These are phyloP conservation scores for Tothia fuscella DNA, from an alignment of 2,329 filamentous ascomycete species.

Conservation along the genomic window DNA sequence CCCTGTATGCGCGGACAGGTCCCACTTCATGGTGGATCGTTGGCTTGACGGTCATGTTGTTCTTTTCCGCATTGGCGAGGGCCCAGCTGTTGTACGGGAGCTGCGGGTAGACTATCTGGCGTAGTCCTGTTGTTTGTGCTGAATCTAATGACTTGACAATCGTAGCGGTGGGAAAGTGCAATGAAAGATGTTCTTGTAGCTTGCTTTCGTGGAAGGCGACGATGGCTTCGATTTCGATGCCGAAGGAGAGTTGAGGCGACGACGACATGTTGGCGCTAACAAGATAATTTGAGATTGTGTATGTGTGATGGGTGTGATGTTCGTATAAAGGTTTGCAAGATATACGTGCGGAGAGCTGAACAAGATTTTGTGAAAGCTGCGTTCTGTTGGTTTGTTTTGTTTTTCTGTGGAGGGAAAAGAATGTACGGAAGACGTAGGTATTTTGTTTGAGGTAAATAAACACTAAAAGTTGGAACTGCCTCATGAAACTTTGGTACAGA, in stretches of 20 bases:
- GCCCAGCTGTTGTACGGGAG: slow-evolving; percentile 10
- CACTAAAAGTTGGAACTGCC: too few relatives aligned
- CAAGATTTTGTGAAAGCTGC: too few relatives aligned
- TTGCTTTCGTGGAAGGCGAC: slow-evolving; percentile 10
- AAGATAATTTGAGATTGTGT: too few relatives aligned
- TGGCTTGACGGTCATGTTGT: background rate
- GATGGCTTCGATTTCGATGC: slow-evolving; percentile 12
- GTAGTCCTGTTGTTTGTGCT: background rate
- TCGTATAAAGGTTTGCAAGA: too few relatives aligned
- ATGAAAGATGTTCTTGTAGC: slow-evolving; percentile 6
- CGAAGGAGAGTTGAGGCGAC: slow-evolving; percentile 10
- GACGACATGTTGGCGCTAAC: background rate
- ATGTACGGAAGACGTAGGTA: too few relatives aligned
- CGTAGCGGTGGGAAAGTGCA: background rate
- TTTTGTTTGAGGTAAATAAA: too few relatives aligned
- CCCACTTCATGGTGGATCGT: background rate
- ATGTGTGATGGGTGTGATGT: too few relatives aligned
- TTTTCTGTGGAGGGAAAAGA: too few relatives aligned
- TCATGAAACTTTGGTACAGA: too few relatives aligned
- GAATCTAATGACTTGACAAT: slow-evolving; percentile 8
- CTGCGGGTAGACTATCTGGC: background rate
- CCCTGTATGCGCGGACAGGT: slow-evolving; percentile 5
- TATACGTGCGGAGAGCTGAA: too few relatives aligned
- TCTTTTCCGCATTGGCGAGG: background rate
- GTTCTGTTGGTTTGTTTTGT: too few relatives aligned